Base-by-base conservation (phyloP, 192 early-diverging fungal species). In the Podila minutissima region DNA sequence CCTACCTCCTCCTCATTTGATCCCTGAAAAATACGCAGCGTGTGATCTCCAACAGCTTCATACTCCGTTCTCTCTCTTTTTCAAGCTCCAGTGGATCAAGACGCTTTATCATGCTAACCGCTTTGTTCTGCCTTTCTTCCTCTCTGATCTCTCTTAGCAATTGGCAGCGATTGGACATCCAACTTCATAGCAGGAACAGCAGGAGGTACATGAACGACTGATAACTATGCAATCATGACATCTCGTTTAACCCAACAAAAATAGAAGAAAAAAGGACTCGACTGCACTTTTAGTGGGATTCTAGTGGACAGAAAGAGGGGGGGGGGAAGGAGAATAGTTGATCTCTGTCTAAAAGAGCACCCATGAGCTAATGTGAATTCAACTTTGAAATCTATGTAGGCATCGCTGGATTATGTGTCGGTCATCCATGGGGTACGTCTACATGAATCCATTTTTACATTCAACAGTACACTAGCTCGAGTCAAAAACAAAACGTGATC, bases 351-450 rank as follows among this genome's bases (percentile, higher is more conserved):
- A 24, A 19, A 33, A 31, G 50, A 11, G 29, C 29, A 17, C 48
- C 12, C 29, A 38, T 28, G 28, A 11, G 15, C n/a, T 48, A 15
- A 24, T 62, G 38, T 28, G 20, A 50, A 46, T 32, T 50, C 38
- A n/a, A 49, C 61, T 6, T 62, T 15, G 17, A 38, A 60, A 49
- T 67, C n/a, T 11, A 50, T 66, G 32, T 66, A 89, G 88, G 89
- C 61, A 77, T 88, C 31, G 86, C 89, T 32, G 89, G 89, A 33
- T 63, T 90, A 26, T 84, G 83, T 72, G 89, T 90, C 15, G 89
- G 89, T 57, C 89, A 90, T 79, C 89, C 89, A 66, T 90, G 88
- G 85, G 89, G 87, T 90, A 84, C 59, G 76, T 67, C 19, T 26
- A 50, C 26, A 29, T 15, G 64, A 35, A 29, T 62, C 41, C 29